These are phyloP conservation scores for Arachnomyces sp. DNA, from an alignment of 2,329 filamentous ascomycete genomes.

Conservation along the genomic window DNA sequence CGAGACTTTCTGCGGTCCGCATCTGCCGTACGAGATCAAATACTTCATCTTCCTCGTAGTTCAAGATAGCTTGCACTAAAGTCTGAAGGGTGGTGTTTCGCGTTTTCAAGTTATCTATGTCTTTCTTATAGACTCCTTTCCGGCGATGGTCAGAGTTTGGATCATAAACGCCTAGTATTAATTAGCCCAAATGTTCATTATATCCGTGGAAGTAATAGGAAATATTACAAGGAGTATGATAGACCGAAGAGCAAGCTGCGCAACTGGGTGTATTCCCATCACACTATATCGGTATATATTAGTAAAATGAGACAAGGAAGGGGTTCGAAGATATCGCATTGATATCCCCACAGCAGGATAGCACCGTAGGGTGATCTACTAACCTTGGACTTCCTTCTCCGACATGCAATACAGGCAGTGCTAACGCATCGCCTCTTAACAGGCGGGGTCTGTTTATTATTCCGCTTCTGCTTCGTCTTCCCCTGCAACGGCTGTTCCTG, in stretches of 20 bases:
- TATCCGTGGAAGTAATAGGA: constrained; percentile 28
- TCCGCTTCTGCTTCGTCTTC: constrained; percentile 24
- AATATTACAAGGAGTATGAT: constrained; percentile 42
- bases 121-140: constrained; percentile 94
- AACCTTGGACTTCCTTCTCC: constrained; percentile 67
- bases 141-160: constrained; percentile 92
- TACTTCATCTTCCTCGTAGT: constrained; percentile 81
- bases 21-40: constrained; percentile 74
- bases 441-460: constrained; percentile 20
- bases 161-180: constrained; percentile 68
- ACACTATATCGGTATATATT: constrained; percentile 43
- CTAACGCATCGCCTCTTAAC: constrained; percentile 68
- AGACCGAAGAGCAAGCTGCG: constrained; percentile 91
- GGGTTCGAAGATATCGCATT: too few species aligned
- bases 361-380: too few species aligned
- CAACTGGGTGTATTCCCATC: constrained; percentile 87
- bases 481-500: constrained; percentile 11
- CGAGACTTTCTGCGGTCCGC: constrained; percentile 69
- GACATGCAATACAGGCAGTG: constrained; percentile 75
- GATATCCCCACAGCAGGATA: too few species aligned
- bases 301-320: neutral
- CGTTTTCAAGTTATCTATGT: constrained; percentile 79
- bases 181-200: neutral
- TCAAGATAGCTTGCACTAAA: constrained; percentile 86
- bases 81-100: constrained; percentile 81